Evolutionary conservation across 177 flowering plant genomes (phyloP).

Genomic region (Vitis hybrid): DNA sequence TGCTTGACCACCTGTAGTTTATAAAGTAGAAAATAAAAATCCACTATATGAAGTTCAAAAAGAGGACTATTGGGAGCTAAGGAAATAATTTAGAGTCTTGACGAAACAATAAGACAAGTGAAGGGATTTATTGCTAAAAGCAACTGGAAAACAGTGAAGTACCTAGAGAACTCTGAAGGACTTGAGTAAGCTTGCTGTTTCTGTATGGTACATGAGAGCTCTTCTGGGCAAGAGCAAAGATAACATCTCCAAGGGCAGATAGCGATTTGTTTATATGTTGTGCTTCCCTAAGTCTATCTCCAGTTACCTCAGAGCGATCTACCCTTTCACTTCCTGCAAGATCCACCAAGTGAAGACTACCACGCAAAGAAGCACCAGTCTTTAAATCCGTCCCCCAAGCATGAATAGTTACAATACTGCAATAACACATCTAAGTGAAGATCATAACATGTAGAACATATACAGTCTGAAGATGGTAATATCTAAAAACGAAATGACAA

Average conservation of each 20-base stretch:
- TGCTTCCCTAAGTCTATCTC: constrained; percentile 73
- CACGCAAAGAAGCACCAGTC: constrained; percentile 37
- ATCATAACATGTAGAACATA: background rate
- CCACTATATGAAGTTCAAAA: background rate
- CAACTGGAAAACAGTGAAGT: constrained; percentile 3
- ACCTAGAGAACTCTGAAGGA: constrained; percentile 77
- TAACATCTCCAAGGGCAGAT: constrained; percentile 84
- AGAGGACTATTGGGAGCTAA: background rate
- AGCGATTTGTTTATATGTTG: constrained; percentile 79
- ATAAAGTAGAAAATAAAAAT: background rate
- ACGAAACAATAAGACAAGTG: background rate
- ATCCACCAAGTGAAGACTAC: constrained; percentile 75
- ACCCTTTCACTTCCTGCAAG: constrained; percentile 85
- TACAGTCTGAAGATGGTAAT: no score
- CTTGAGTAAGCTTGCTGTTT: constrained; percentile 84
- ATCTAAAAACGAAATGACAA: constrained; percentile 9
- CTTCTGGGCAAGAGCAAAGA: constrained; percentile 64
- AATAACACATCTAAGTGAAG: background rate
- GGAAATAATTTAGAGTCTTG: background rate
- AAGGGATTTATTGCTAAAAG: constrained; percentile 1
- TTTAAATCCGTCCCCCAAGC: constrained; percentile 58
- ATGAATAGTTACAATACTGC: constrained; percentile 61
- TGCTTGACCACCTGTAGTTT: constrained; percentile 68
- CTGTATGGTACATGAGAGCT: constrained; percentile 71
- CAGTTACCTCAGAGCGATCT: constrained; percentile 70